Evolutionary conservation across 345 rosid species (phyloP).

Genomic region (Dovyalis caffra): DNA sequence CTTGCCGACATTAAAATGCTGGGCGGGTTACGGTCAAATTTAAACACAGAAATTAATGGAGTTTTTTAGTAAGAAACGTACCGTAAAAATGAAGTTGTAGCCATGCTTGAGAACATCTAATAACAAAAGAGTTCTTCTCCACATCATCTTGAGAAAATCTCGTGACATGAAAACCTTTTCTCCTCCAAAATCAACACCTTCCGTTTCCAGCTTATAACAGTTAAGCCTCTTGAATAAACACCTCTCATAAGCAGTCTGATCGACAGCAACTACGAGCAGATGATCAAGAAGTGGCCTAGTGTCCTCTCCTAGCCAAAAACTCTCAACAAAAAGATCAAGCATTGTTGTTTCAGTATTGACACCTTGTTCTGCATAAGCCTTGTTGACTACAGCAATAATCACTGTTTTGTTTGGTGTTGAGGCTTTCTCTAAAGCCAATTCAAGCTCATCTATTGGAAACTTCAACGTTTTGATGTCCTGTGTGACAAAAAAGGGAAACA

Average conservation of each 20-base stretch:
- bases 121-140: conserved; percentile 26
- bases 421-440: conserved; percentile 38
- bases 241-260: conserved; percentile 20
- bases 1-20: neutral
- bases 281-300: conserved; percentile 23
- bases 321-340: conserved; percentile 31
- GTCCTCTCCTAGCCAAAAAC: conserved; percentile 30
- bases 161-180: conserved; percentile 26
- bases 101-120: conserved; percentile 21
- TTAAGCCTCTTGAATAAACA: conserved; percentile 22
- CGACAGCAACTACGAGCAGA: conserved; percentile 21
- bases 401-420: conserved; percentile 39
- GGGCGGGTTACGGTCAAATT: neutral
- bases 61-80: neutral
- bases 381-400: conserved; percentile 26
- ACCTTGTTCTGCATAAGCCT: conserved; percentile 24
- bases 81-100: conserved; percentile 31
- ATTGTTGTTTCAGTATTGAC: conserved; percentile 10
- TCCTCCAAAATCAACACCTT: conserved; percentile 16
- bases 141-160: conserved; percentile 33
- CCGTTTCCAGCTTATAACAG: conserved; percentile 27
- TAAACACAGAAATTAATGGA: neutral
- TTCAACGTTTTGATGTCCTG: neutral
- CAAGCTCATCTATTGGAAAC: conserved; percentile 45
- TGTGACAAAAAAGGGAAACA: neutral